These are phyloP conservation scores for Linderniella brevidens DNA, from an alignment of 257 asterid species.

Conservation along the genomic window DNA sequence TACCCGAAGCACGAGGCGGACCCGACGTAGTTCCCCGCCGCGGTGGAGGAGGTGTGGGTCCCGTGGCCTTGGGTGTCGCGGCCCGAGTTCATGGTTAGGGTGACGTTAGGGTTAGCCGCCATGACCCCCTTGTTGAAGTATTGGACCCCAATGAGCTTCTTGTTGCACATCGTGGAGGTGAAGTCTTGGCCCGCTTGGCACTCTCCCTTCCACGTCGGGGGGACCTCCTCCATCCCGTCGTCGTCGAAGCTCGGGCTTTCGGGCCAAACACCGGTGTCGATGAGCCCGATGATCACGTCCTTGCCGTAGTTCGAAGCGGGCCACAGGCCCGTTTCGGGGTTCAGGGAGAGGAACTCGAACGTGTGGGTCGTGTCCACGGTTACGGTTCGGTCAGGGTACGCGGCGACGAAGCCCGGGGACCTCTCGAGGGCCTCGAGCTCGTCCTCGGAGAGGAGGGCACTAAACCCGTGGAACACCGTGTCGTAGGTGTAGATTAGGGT, in stretches of 20 bases:
- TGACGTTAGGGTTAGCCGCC: slow-evolving; percentile 32
- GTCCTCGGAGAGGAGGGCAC: slow-evolving; percentile 31
- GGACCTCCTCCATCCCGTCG: slow-evolving; percentile 24
- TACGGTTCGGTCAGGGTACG: slow-evolving; percentile 19
- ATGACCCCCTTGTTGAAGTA: slow-evolving; percentile 47
- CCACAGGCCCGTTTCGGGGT: slow-evolving; percentile 31
- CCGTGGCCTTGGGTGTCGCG: slow-evolving; percentile 66
- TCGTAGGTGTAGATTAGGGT: slow-evolving; percentile 31
- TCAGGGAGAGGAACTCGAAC: slow-evolving; percentile 30
- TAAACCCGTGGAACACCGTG: slow-evolving; percentile 36
- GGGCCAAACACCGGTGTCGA: slow-evolving; percentile 49
- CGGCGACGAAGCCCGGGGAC: slow-evolving; percentile 26
- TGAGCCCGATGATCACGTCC: slow-evolving; percentile 34
- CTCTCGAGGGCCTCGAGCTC: slow-evolving; percentile 20
- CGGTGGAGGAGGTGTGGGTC: slow-evolving; percentile 64
- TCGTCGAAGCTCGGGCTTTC: slow-evolving; percentile 36
- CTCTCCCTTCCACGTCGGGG: slow-evolving; percentile 37
- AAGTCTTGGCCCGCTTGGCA: slow-evolving; percentile 50
- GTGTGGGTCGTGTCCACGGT: slow-evolving; percentile 39
- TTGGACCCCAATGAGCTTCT: slow-evolving; percentile 62
- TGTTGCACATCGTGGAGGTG: slow-evolving; percentile 46
- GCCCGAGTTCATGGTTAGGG: slow-evolving; percentile 38
- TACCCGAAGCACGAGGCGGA: slow-evolving; percentile 44
- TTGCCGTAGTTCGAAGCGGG: slow-evolving; percentile 31
- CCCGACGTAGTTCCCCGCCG: slow-evolving; percentile 34